phyloP scores from a whole-genome alignment of 192 early-diverging fungal species.

The Pilobolus umbonatus region DNA sequence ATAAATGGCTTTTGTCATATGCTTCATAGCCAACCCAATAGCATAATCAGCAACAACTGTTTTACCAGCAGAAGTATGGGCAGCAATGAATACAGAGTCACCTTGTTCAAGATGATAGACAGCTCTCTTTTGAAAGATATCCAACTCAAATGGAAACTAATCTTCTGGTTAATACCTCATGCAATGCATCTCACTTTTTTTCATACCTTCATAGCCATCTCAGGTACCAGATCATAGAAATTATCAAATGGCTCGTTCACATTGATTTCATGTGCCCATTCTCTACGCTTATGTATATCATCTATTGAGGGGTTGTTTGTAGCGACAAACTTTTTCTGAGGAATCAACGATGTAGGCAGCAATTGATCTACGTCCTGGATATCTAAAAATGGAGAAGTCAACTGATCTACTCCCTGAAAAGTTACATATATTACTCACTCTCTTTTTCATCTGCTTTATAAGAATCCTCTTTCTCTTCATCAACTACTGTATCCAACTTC shows the following conservation, averaged over 20 bases:
- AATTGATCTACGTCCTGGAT: conserved; percentile 27
- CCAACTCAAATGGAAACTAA: conserved; percentile 92
- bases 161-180: not conserved
- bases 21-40: conserved; percentile 80
- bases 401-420: not conserved
- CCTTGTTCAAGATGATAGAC: conserved; percentile 94
- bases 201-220: conserved; percentile 72
- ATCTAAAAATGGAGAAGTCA: not conserved
- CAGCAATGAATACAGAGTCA: conserved; percentile 96
- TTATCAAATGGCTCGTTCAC: conserved; percentile 81
- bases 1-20: conserved; percentile 95
- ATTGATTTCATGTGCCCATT: conserved; percentile 94
- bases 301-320: conserved; percentile 14
- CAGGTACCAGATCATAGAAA: conserved; percentile 87
- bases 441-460: not conserved
- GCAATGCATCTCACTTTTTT: not conserved
- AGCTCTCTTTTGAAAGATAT: conserved; percentile 95
- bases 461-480: not conserved
- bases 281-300: conserved; percentile 37
- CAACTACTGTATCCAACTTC: not conserved
- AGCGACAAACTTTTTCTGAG: not conserved
- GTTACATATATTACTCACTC: not conserved
- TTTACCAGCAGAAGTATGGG: conserved; percentile 97
- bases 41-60: conserved; percentile 99
- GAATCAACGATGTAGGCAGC: conserved; percentile 21